phyloP scores from a whole-genome alignment of 108 stramenopile genomes.

The Epithemia pelagica region DNA sequence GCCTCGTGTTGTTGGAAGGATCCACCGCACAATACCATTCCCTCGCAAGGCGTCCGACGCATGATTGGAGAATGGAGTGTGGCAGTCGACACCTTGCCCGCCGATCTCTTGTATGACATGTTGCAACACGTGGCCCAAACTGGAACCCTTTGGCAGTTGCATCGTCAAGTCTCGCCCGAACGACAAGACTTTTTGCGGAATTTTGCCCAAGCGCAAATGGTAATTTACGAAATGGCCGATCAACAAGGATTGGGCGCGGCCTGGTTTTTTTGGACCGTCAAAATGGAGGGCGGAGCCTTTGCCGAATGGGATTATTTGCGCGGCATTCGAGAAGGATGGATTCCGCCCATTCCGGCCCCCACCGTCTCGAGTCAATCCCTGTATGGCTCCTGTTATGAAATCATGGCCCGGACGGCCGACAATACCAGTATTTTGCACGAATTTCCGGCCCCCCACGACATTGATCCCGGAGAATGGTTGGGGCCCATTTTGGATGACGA shows the following conservation, averaged over 20 bases:
- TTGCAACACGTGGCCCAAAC: constrained; percentile 26
- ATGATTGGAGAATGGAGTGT: constrained; percentile 66
- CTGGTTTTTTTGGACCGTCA: constrained; percentile 68
- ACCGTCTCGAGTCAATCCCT: constrained; percentile 13
- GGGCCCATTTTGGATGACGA: constrained; percentile 46
- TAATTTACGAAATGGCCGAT: constrained; percentile 21
- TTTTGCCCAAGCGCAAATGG: constrained; percentile 62
- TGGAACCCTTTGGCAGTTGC: constrained; percentile 17
- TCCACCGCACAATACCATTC: constrained; percentile 21
- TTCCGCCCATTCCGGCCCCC: constrained; percentile 27
- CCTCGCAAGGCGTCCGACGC: constrained; percentile 33
- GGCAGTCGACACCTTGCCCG: constrained; percentile 34
- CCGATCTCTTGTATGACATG: constrained; percentile 19
- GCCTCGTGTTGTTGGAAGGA: constrained; percentile 49
- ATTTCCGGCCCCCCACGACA: constrained; percentile 27
- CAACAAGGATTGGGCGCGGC: constrained; percentile 28
- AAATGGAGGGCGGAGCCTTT: constrained; percentile 48
- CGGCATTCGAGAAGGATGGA: constrained; percentile 61
- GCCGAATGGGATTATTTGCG: constrained; percentile 67
- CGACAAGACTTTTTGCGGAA: constrained; percentile 41
- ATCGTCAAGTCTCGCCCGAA: constrained; percentile 25
- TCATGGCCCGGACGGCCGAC: constrained; percentile 33
- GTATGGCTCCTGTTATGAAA: constrained; percentile 45
- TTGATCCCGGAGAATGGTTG: constrained; percentile 8
- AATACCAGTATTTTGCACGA: constrained; percentile 27